phyloP scores from a whole-genome alignment of 2,329 filamentous ascomycete genomes.

The Anthostomella pinea region DNA sequence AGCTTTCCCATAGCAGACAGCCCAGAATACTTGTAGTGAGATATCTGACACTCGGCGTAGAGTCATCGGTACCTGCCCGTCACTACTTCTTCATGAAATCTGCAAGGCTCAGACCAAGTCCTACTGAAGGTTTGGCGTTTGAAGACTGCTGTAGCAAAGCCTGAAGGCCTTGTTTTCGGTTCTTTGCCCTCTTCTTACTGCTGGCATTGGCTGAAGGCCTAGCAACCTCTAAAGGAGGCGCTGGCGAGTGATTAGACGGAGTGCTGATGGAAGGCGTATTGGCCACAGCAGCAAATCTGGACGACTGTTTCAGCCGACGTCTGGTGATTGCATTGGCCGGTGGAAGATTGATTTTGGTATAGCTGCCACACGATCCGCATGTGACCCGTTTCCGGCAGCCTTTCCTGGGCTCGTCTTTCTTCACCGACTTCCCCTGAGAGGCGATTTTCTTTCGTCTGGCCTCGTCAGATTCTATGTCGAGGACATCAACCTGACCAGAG shows the following conservation, averaged over 20 bases:
- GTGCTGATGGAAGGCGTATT: neutral
- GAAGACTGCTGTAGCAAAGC: constrained; percentile 56
- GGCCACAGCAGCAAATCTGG: constrained; percentile 17
- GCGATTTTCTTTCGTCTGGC: constrained; percentile 49
- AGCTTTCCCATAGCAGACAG: constrained; percentile 8
- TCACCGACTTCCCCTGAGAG: constrained; percentile 11
- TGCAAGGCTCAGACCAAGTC: constrained; percentile 49
- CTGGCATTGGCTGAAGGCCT: constrained; percentile 48
- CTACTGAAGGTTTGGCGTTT: constrained; percentile 31
- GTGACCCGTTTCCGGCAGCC: constrained; percentile 37
- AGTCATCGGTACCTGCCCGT: too few species aligned
- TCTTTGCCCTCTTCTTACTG: constrained; percentile 65
- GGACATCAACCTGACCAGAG: constrained; percentile 42
- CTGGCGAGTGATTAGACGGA: constrained; percentile 2
- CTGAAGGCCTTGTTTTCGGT: constrained; percentile 63
- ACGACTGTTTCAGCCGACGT: constrained; percentile 25
- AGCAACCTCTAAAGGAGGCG: constrained; percentile 16
- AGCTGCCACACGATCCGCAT: constrained; percentile 44
- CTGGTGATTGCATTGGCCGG: constrained; percentile 32
- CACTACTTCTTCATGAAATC: constrained; percentile 50
- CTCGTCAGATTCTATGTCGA: constrained; percentile 38
- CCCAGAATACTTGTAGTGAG: too few species aligned
- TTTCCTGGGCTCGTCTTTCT: constrained; percentile 2
- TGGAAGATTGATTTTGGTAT: constrained; percentile 41
- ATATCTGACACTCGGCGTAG: too few species aligned